Base-by-base conservation (phyloP, 2,329 filamentous ascomycete species). In the Sporothrix pseudoabietina region DNA sequence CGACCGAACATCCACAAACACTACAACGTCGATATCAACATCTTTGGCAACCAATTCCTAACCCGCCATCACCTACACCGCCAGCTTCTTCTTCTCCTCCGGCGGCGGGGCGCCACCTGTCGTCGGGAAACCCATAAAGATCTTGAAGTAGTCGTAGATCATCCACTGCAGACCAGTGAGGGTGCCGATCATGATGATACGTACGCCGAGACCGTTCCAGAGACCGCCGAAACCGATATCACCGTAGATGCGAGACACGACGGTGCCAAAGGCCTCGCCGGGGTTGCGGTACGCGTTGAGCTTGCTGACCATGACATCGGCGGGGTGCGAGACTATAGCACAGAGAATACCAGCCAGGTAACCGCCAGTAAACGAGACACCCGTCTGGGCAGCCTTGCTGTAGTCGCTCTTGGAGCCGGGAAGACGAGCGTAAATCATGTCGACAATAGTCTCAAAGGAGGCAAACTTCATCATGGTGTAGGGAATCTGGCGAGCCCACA, bases 381-480 rank as follows among this genome's bases (percentile, higher is more conserved):
- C 92, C 0, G 94, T 97, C 84, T 97, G 94, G 0, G 91, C 89
- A 54, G 87, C 88, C 82, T 94, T 94, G 81, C 90, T 85, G 82
- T 97, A 97, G 80, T 94, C 92, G 75, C 85, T 87, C 85, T 97
- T 97, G 65, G 85, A 82, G 26, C 92, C 92, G 0, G 93, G 93
- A 7, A 97, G 87, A 49, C 88, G 85, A 66, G 85, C 84, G 81
- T 97, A 97, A 79, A 97, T 97, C 86, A 89, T 89, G 80, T 93
- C 91, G 73, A 97, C 94, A 74, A 94, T 94, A 26, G 91, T 94
- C 84, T 97, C 94, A 78, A 97, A 97, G 1, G 93, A 94, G 47
- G 93, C 93, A 81, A 97, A 97, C 86, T 97, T 96, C 89, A 93
- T 94, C 91, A 94, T 93, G 7, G 91, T 94, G 82, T 94, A 94